Evolutionary conservation across 208 protist species (phyloP).

Genomic region (Entamoeba invadens): DNA sequence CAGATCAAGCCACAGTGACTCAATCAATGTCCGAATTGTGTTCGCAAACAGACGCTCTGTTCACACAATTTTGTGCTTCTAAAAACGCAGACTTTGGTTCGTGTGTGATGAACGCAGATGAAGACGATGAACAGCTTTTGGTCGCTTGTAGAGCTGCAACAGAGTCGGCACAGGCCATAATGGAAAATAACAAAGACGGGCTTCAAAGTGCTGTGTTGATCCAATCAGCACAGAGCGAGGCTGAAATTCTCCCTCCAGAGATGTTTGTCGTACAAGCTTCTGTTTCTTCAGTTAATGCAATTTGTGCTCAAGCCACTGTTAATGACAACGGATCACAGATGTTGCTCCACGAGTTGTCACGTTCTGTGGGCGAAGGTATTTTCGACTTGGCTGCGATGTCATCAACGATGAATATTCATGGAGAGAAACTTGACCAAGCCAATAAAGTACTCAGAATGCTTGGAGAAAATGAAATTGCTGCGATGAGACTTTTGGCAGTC

Average conservation of each 20-base stretch:
- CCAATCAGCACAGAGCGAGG: background rate
- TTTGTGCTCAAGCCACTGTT: background rate
- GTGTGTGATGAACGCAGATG: background rate
- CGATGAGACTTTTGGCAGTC: background rate
- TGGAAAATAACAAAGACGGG: background rate
- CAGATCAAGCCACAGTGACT: background rate
- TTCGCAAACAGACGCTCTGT: background rate
- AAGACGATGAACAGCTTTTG: background rate
- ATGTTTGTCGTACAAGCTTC: background rate
- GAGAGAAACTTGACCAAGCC: background rate
- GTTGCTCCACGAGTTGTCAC: background rate
- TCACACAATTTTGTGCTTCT: background rate
- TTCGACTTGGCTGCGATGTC: background rate
- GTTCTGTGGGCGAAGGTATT: background rate
- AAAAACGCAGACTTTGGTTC: background rate
- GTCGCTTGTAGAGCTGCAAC: background rate
- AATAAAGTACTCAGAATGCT: background rate
- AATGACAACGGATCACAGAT: background rate
- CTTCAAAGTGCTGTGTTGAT: background rate
- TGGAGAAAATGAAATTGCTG: conserved; percentile 1
- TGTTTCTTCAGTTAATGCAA: background rate
- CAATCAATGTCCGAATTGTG: background rate
- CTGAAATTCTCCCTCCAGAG: background rate
- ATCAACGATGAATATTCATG: background rate
- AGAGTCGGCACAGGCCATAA: background rate